Evolutionary conservation across 371 early-diverging fungal species (phyloP).

Genomic region (Rhizomucor miehei): DNA sequence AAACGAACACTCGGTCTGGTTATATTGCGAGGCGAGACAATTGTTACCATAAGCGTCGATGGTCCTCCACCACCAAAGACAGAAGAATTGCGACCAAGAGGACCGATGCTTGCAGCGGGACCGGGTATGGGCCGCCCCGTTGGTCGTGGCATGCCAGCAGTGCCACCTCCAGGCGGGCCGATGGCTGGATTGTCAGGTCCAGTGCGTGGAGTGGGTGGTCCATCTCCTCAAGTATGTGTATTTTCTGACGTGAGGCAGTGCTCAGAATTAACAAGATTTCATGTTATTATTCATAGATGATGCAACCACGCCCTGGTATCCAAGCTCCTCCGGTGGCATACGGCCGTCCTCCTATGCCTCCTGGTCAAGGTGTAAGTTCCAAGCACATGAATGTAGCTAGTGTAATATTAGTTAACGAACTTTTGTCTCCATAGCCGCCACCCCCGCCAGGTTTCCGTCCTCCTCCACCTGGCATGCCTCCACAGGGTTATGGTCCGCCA

Average conservation of each 20-base stretch:
- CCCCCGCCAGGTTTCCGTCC: constrained; percentile 57
- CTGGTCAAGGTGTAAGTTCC: constrained; percentile 2
- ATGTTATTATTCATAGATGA: no score
- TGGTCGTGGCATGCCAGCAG: constrained; percentile 87
- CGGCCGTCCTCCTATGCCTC: constrained; percentile 61
- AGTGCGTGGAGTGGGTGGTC: constrained; percentile 90
- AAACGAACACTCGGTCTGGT: constrained; percentile 93
- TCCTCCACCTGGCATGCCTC: constrained; percentile 52
- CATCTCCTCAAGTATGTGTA: constrained; percentile 63
- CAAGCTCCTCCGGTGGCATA: constrained; percentile 69
- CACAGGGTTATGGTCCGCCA: constrained; percentile 37
- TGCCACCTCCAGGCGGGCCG: constrained; percentile 46
- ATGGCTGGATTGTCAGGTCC: constrained; percentile 79
- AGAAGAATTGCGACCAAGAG: constrained; percentile 56
- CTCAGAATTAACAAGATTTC: neutral
- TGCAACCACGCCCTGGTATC: constrained; percentile 59
- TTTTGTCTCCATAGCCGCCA: constrained; percentile 33
- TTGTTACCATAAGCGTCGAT: constrained; percentile 88
- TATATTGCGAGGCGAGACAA: constrained; percentile 89
- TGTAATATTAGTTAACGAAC: neutral
- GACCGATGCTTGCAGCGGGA: constrained; percentile 54
- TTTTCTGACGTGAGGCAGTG: neutral
- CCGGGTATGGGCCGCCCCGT: constrained; percentile 79
- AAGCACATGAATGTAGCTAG: neutral
- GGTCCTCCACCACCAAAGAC: constrained; percentile 82